A percentile compares a stretch with the other conserved stretches of the same genome.
Evolutionary conservation across 2,329 filamentous ascomycete genomes (phyloP).

Genomic region (Diaporthe australafricana): DNA sequence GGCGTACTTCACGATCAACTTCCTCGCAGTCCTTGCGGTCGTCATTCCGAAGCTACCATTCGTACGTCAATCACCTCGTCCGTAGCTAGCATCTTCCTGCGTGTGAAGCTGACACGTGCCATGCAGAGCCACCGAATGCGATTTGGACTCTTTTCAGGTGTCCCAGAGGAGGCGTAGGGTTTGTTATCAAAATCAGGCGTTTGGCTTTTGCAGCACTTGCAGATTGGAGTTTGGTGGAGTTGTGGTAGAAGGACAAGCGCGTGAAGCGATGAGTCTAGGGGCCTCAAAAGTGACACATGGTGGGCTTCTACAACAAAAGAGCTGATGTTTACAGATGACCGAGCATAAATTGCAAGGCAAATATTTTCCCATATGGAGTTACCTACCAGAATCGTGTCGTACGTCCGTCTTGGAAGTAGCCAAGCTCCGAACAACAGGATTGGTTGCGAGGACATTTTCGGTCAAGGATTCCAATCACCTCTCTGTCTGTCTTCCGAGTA

Average conservation of each 20-base stretch:
- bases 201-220: conserved; percentile 33
- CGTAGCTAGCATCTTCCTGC: background rate
- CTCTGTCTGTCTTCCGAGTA: background rate
- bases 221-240: conserved; percentile 36
- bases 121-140: conserved; percentile 38
- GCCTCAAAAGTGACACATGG: conserved; percentile 27
- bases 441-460: background rate
- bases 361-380: background rate
- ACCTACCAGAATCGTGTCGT: background rate
- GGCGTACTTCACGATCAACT: conserved; percentile 97
- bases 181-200: conserved; percentile 32
- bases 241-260: conserved; percentile 18
- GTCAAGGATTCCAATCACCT: background rate
- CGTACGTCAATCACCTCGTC: conserved; percentile 67
- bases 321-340: conserved; percentile 22
- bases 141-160: conserved; percentile 37
- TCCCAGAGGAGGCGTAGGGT: conserved; percentile 37
- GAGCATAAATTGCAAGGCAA: conserved; percentile 22
- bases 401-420: background rate
- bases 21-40: conserved; percentile 89
- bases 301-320: conserved; percentile 15
- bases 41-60: conserved; percentile 97
- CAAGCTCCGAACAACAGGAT: background rate
- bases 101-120: conserved; percentile 37
- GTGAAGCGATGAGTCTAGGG: conserved; percentile 17